Percentiles rank a stretch among this genome's conserved stretches.
These are phyloP conservation scores for Dysphania ambrosioides DNA, from an alignment of 148 eudicot genomes.

Conservation along the genomic window DNA sequence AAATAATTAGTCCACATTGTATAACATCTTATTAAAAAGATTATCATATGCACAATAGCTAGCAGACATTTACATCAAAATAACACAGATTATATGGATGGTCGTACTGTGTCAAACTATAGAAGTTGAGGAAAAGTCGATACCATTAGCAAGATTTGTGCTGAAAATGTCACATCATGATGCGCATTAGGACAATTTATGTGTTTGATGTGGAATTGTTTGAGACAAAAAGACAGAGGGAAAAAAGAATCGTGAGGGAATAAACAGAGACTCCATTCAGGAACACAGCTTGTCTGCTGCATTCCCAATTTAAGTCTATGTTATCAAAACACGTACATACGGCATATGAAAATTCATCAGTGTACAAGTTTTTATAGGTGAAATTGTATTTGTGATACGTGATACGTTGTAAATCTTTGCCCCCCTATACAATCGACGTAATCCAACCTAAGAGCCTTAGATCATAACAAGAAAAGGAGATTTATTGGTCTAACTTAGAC, in stretches of 20 bases:
- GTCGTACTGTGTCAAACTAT: neutral
- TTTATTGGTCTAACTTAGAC: too few species aligned
- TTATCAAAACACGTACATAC: neutral
- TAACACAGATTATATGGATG: neutral
- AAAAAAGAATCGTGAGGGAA: neutral
- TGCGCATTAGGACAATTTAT: neutral
- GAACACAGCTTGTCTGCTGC: neutral
- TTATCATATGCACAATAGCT: neutral
- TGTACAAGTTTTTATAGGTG: neutral
- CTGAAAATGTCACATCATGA: slow-evolving; percentile 4
- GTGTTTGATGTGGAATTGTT: slow-evolving; percentile 3
- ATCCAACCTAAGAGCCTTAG: too few species aligned
- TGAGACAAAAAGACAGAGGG: slow-evolving; percentile 1
- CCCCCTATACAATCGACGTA: too few species aligned
- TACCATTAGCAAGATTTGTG: slow-evolving; percentile 7
- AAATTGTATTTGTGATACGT: too few species aligned
- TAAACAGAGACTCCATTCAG: slow-evolving; percentile 7
- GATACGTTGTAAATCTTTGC: too few species aligned
- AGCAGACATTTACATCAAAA: neutral
- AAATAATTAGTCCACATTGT: neutral
- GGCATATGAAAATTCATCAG: too few species aligned
- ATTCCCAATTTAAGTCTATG: slow-evolving; percentile 8
- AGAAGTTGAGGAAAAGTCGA: neutral
- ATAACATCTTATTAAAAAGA: neutral
- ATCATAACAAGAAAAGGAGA: too few species aligned